Conservation (phyloP, 2,329 filamentous ascomycete species). For the Penicillium nordicum region DNA sequence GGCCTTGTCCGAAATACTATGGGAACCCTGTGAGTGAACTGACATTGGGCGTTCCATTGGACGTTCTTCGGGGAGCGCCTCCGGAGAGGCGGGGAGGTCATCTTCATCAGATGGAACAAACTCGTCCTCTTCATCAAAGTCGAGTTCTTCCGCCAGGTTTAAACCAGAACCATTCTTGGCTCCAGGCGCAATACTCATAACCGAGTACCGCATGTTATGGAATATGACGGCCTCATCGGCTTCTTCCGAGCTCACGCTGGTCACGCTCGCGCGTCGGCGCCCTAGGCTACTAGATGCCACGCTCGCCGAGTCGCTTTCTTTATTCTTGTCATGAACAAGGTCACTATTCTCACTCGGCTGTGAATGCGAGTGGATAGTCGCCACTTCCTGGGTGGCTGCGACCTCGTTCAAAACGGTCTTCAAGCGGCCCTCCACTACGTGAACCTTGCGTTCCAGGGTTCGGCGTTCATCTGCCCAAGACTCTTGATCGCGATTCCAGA, state of each 20-base stretch:
- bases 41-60: constrained; percentile 42
- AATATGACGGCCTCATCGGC: constrained; percentile 48
- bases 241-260: constrained; percentile 50
- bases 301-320: constrained; percentile 67
- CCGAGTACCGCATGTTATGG: constrained; percentile 66
- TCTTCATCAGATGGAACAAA: constrained; percentile 63
- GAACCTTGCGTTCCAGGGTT: constrained; percentile 76
- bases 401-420: constrained; percentile 85
- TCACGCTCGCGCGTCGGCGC: constrained; percentile 58
- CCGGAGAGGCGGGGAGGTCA: constrained; percentile 57
- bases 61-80: constrained; percentile 44
- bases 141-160: constrained; percentile 86
- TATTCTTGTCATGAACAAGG: constrained; percentile 56
- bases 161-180: constrained; percentile 59
- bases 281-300: constrained; percentile 65
- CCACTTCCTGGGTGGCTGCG: constrained; percentile 42
- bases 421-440: constrained; percentile 83
- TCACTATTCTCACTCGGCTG: constrained; percentile 60
- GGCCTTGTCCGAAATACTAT: constrained; percentile 40
- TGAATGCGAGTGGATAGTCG: constrained; percentile 24
- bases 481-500: constrained; percentile 82
- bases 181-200: constrained; percentile 57
- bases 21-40: constrained; percentile 38
- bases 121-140: constrained; percentile 75
- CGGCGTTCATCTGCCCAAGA: constrained; percentile 80